A percentile compares a stretch with the other conserved stretches of the same genome.
Conservation (phyloP, 2,329 filamentous ascomycete genomes). For the Apiospora hydei region DNA sequence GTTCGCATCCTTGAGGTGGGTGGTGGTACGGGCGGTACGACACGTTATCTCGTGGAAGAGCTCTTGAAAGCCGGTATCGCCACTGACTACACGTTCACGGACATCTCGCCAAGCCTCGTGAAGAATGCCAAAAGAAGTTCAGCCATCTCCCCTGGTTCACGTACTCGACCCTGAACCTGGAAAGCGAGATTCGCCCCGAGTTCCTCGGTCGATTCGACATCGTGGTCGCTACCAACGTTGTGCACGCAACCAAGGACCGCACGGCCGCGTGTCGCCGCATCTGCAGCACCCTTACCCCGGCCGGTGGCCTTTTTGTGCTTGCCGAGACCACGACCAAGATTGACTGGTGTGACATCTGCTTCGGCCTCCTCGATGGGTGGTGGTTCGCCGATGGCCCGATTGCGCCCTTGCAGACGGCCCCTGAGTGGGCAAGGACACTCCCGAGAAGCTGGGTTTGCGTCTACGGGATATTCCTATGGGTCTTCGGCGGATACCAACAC, state of each 20-base stretch:
- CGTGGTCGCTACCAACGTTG: slow-evolving; percentile 45
- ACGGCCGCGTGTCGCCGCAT: slow-evolving; percentile 36
- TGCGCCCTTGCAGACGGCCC: background rate
- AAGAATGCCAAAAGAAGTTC: slow-evolving; percentile 38
- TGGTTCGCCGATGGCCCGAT: slow-evolving; percentile 37
- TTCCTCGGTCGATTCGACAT: slow-evolving; percentile 38
- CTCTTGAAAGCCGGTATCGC: slow-evolving; percentile 36
- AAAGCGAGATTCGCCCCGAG: slow-evolving; percentile 33
- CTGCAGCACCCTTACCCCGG: slow-evolving; percentile 35
- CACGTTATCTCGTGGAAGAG: slow-evolving; percentile 39
- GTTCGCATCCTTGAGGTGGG: slow-evolving; percentile 50
- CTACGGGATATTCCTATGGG: too few species aligned
- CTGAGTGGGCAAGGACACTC: background rate
- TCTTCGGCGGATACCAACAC: too few species aligned
- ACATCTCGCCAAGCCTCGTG: slow-evolving; percentile 47
- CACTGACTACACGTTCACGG: slow-evolving; percentile 52
- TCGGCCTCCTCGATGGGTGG: slow-evolving; percentile 47
- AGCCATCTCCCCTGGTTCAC: slow-evolving; percentile 32
- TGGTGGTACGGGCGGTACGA: slow-evolving; percentile 52
- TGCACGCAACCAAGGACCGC: slow-evolving; percentile 43
- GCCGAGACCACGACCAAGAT: slow-evolving; percentile 39
- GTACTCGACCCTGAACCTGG: slow-evolving; percentile 41
- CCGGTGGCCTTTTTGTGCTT: slow-evolving; percentile 4
- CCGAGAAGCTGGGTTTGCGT: background rate
- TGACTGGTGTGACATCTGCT: slow-evolving; percentile 40